Conservation (phyloP, 768 basidiomycete species). For the Agaricus bisporus region DNA sequence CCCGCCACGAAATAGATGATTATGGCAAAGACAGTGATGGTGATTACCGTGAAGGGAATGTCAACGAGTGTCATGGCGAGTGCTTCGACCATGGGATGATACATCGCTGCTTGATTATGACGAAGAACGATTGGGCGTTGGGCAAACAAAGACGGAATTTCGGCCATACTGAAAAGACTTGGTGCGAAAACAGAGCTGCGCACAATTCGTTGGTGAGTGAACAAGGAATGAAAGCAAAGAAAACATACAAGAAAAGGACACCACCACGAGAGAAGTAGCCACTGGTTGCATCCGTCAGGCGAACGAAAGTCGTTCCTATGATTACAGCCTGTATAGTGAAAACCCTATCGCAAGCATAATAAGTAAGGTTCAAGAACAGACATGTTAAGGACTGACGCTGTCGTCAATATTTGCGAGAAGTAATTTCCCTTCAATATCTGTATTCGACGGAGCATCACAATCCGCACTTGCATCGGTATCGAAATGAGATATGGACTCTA, state of each 20-base stretch:
- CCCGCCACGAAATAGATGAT: conserved; percentile 59
- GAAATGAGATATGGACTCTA: conserved; percentile 34
- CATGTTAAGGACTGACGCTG: conserved; percentile 15
- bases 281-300: conserved; percentile 41
- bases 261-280: conserved; percentile 69
- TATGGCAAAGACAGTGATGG: conserved; percentile 37
- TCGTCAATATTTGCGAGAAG: conserved; percentile 22
- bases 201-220: background rate
- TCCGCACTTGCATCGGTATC: conserved; percentile 35
- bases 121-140: conserved; percentile 57
- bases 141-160: conserved; percentile 57
- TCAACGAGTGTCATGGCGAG: conserved; percentile 58
- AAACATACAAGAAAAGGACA: conserved; percentile 60
- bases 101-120: conserved; percentile 56
- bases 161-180: conserved; percentile 57
- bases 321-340: conserved; percentile 32
- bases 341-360: conserved; percentile 5
- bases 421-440: conserved; percentile 35
- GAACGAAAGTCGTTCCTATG: conserved; percentile 59
- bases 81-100: conserved; percentile 33
- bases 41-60: conserved; percentile 48
- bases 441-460: conserved; percentile 33
- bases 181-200: conserved; percentile 48
- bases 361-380: background rate
- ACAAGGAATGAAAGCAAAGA: background rate